phyloP scores from a whole-genome alignment of 768 basidiomycete genomes.

The Suillus subalutaceus region DNA sequence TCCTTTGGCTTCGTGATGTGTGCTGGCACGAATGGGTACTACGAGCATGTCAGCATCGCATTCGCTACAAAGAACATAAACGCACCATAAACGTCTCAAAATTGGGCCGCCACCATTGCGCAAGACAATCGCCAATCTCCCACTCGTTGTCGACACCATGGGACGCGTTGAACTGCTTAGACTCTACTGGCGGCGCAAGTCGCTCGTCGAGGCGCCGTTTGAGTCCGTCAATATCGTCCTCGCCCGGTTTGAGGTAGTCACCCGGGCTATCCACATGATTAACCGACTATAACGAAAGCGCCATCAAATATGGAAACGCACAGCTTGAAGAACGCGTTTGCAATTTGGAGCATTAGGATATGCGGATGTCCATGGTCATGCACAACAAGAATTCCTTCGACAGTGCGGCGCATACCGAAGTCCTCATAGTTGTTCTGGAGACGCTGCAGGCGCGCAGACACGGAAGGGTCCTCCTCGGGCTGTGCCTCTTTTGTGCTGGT shows the following conservation, averaged over 20 bases:
- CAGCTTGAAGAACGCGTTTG: slow-evolving; percentile 99
- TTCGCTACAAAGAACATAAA: slow-evolving; percentile 15
- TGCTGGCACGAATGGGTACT: slow-evolving; percentile 95
- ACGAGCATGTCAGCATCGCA: slow-evolving; percentile 3
- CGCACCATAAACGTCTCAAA: slow-evolving; percentile 98
- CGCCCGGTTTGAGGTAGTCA: slow-evolving; percentile 97
- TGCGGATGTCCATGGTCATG: slow-evolving; percentile 98
- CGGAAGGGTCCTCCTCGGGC: slow-evolving; percentile 96
- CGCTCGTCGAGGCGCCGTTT: slow-evolving; percentile 88
- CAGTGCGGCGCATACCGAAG: slow-evolving; percentile 94
- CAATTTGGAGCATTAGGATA: slow-evolving; percentile 97
- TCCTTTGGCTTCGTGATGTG: slow-evolving; percentile 99
- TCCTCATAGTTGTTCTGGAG: slow-evolving; percentile 97
- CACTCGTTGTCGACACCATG: slow-evolving; percentile 88
- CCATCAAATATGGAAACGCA: slow-evolving; percentile 40
- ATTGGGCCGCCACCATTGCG: slow-evolving; percentile 98
- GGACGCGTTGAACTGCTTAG: slow-evolving; percentile 72
- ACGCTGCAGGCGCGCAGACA: slow-evolving; percentile 90
- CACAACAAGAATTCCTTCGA: slow-evolving; percentile 78
- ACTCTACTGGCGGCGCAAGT: slow-evolving; percentile 77
- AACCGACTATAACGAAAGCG: background rate
- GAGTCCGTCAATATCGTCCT: slow-evolving; percentile 90
- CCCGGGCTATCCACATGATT: slow-evolving; percentile 65
- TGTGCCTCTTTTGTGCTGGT: slow-evolving; percentile 92
- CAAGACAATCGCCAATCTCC: slow-evolving; percentile 96